Base-by-base conservation (phyloP, 768 basidiomycete genomes). In the Termitomyces titanicus region DNA sequence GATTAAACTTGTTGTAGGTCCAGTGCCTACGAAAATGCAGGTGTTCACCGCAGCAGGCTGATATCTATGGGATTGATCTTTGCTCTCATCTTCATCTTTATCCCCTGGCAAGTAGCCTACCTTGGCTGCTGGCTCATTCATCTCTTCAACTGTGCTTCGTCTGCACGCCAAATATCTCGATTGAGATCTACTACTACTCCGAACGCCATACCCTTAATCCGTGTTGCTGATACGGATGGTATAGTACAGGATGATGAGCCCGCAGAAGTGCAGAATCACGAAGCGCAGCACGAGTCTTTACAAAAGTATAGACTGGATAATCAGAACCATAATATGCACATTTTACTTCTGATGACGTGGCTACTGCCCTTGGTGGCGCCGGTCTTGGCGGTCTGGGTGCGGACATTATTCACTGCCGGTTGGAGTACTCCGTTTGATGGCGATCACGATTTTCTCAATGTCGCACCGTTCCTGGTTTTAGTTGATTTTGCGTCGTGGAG, bases 101-200 rank as follows among this genome's bases (percentile, higher is more conserved):
- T 95, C n/a, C 94, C 94, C 0, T 93, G 92, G 84, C 94, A 97
- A 70, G 89, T 95, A 10, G 93, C 89, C 5, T 94, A 89, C 70
- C 77, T 96, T 22, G 86, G 90, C 18, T 85, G 85, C 60, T 92
- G 91, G 85, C 56, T 86, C n/a, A 82, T 89, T 48, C 92, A 93
- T 56, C 71, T 92, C 43, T 73, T 81, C 62, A 86, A 83, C 35
- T 91, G 88, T 61, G 79, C 79, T 17, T 71, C 67, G 2, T 65
- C 72, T n/a, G 47, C 57, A 10, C 61, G 63, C 35, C 61, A 63
- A 12, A 45, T 60, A n/a, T 42, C 57, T 47, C 56, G 44, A 13
- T 31, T 57, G 27, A 47, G 51, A 24, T 49, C 59, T 8, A 53
- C 59, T 17, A 53, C 61, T 2, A 45, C 63, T 24, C 44, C 54